Conservation (phyloP, 345 rosid genomes). For the Rhodamnia argentea region DNA sequence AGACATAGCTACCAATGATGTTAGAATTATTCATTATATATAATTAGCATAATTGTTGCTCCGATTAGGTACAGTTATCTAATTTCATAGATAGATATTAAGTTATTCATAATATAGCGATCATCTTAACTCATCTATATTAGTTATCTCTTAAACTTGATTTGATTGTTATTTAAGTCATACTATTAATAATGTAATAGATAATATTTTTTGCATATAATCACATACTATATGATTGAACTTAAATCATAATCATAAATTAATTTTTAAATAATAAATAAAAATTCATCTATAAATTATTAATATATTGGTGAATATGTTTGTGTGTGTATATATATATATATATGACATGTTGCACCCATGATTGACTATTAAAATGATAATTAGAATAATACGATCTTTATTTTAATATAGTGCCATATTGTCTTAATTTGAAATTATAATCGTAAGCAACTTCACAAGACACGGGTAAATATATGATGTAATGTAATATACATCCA, state of each 20-base stretch:
- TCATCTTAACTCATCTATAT: background rate
- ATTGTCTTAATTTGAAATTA: background rate
- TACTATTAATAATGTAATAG: background rate
- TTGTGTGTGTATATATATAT: no score
- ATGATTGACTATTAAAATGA: background rate
- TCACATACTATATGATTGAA: background rate
- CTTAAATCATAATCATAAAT: no score
- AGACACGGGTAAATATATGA: no score
- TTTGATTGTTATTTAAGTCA: background rate
- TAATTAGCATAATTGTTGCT: background rate
- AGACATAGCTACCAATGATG: background rate
- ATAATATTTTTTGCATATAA: background rate
- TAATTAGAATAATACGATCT: background rate
- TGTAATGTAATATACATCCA: background rate
- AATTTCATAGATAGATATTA: background rate
- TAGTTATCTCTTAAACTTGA: background rate
- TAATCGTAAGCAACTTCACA: background rate
- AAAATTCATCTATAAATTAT: no score
- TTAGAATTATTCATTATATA: background rate
- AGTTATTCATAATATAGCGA: background rate
- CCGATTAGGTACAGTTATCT: background rate
- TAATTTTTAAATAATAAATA: no score
- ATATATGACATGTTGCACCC: background rate
- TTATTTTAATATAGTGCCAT: background rate
- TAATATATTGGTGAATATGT: background rate